Conservation (phyloP, 192 early-diverging fungal species). For the Rhizophagus sp. region DNA sequence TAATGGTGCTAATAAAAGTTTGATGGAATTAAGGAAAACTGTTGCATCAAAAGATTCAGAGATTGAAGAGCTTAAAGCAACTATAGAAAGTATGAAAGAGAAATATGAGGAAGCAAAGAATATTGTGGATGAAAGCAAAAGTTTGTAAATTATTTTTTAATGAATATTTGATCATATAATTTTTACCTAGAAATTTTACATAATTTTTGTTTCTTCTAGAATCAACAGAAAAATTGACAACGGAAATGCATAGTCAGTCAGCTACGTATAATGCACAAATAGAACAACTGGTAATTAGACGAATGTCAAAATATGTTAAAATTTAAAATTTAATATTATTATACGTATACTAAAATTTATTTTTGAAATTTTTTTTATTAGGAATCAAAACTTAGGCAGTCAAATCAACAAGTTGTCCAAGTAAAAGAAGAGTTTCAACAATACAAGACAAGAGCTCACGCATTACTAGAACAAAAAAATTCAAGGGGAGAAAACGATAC, state of each 20-base stretch:
- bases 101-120: constrained; percentile 32
- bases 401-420: constrained; percentile 46
- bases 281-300: constrained; percentile 42
- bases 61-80: constrained; percentile 38
- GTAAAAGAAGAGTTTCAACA: constrained; percentile 53
- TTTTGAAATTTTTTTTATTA: constrained; percentile 10
- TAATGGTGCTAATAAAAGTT: constrained; percentile 54
- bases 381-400: constrained; percentile 52
- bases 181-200: neutral
- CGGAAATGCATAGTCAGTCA: constrained; percentile 41
- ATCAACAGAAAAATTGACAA: constrained; percentile 35
- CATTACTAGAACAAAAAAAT: constrained; percentile 47
- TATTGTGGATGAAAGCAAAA: constrained; percentile 27
- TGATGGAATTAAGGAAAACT: constrained; percentile 53
- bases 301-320: neutral
- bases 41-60: constrained; percentile 50
- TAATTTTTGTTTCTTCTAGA: constrained; percentile 33
- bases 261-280: constrained; percentile 37
- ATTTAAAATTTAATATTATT: neutral
- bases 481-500: constrained; percentile 18
- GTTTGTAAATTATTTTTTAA: constrained; percentile 9
- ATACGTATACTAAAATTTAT: neutral
- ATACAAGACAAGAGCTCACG: constrained; percentile 56
- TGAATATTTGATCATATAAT: neutral
- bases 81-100: constrained; percentile 35